Evolutionary conservation across 306 rosid genomes (phyloP), one percentile per base, ranked within the genome.

Genomic region (Geum urbanum): DNA sequence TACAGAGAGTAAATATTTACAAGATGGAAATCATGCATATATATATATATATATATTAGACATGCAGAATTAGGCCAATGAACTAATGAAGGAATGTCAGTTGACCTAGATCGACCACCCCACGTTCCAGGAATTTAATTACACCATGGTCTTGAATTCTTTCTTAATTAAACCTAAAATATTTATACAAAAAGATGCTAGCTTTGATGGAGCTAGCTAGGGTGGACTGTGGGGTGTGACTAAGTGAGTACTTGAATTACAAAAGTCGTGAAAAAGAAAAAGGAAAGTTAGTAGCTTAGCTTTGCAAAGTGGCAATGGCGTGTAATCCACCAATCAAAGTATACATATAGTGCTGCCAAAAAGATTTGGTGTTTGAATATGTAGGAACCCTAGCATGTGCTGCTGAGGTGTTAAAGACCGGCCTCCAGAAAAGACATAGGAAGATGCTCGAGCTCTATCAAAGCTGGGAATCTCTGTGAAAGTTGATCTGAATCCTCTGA

Each of bases 321-420:
- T 84, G 83, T 81, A 75, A 54, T 54, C 81, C 88, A 84, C 78
- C 45, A 72, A 72, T 72, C 70, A 74, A 47, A 63, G 15, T 60
- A 60, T 15, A 37, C 8, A 2, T 19, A 66, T 32, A 3, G 2
- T 32, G 37, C 37, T 32, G 37, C 37, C 32, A 27, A 27, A 27
- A 64, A 62, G 20, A 41, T 51, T 69, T 54, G 46, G 43, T 47
- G 58, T 56, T 24, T 56, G 40, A 9, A 35, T 22, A 13, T 13
- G 16, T 6, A 57, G 48, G 74, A 75, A 56, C 71, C 76, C 67
- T 66, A 73, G 80, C 88, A 81, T 84, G 88, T 81, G 88, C 69
- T 41, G 82, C 69, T 61, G 86, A 84, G 77, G 78, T 84, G 88
- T 82, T 75, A 78, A 78, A 61, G 64, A 58, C 63, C 73, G 64